These are phyloP conservation scores for Penicillium concentricum DNA, from an alignment of 2,329 filamentous ascomycete species.

Conservation along the genomic window DNA sequence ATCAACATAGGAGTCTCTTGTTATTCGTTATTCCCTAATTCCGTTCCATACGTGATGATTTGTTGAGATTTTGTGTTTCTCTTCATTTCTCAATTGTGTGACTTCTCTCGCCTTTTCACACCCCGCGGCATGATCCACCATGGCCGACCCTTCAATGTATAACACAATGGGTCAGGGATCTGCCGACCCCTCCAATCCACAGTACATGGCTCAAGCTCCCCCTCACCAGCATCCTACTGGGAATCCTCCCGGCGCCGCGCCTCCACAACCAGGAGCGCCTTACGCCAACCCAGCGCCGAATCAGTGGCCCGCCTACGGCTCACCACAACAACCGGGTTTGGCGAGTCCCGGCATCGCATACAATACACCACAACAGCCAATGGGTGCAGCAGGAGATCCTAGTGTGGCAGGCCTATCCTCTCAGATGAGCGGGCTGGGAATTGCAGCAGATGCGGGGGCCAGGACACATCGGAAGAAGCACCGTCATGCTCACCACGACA, in stretches of 20 bases:
- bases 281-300: conserved; percentile 36
- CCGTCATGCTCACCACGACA: conserved; percentile 84
- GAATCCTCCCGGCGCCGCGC: conserved; percentile 34
- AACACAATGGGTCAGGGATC: conserved; percentile 38
- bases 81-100: conserved; percentile 5
- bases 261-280: conserved; percentile 38
- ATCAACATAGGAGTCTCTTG: conserved; percentile 21
- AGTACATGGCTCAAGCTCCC: conserved; percentile 44
- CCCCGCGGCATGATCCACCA: conserved; percentile 35
- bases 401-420: conserved; percentile 48
- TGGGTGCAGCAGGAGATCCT: conserved; percentile 29
- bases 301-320: conserved; percentile 34
- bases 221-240: conserved; percentile 53
- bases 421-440: conserved; percentile 75
- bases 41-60: not conserved
- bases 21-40: not conserved
- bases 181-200: conserved; percentile 55
- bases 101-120: not conserved
- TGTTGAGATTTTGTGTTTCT: conserved; percentile 5
- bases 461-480: conserved; percentile 80
- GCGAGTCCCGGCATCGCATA: conserved; percentile 29
- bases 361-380: conserved; percentile 27
- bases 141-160: conserved; percentile 46
- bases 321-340: conserved; percentile 27
- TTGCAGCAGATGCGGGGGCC: conserved; percentile 53